Evolutionary conservation across 2,329 filamentous ascomycete species (phyloP), one percentile per base, ranked within the genome.

Genomic region (Dothiorella sarmentorum): DNA sequence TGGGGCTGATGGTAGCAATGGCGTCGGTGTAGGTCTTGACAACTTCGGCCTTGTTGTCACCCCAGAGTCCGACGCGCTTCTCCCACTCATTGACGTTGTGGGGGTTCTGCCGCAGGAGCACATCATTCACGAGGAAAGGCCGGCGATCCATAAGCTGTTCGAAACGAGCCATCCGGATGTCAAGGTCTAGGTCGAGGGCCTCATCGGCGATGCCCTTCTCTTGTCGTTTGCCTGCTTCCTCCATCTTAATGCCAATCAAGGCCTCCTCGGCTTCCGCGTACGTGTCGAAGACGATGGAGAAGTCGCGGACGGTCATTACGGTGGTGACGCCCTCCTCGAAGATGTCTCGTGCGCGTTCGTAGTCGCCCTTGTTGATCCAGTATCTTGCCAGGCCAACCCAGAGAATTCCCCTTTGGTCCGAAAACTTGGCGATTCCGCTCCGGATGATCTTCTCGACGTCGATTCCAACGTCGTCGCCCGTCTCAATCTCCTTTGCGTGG

Each of bases 201-300:
- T 93, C 86, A 67, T 97, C 88, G 2, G 87, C 73, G 43, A 85
- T 81, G 10, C 88, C 90, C 68, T 91, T 89, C 55, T 91, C 87
- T n/a, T 90, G 86, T 42, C 92, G 87, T 49, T 78, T 76, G 6
- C 91, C 88, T 1, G 92, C 92, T 56, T 89, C 83, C 66, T 97
- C 92, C 86, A 99, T 95, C 66, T 97, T 80, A 47, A 87, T 87
- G 13, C 90, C 88, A 63, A 97, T 96, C 65, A 97, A 88, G 0
- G 92, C 93, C 75, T 99, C 95, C 73, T 99, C 94, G 62, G 97
- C 97, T 73, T 99, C 94, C 29, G 90, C 87, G 69, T 97, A 99
- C 0, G 92, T 89, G 73, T 99, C 94, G 67, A 99, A 99, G 44
- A 97, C 88, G 58, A 97, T 84, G 0, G 92, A 95, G 69, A 99